Evolutionary conservation across 192 early-diverging fungal genomes (phyloP).

Genomic region (Entomortierella parvispora): DNA sequence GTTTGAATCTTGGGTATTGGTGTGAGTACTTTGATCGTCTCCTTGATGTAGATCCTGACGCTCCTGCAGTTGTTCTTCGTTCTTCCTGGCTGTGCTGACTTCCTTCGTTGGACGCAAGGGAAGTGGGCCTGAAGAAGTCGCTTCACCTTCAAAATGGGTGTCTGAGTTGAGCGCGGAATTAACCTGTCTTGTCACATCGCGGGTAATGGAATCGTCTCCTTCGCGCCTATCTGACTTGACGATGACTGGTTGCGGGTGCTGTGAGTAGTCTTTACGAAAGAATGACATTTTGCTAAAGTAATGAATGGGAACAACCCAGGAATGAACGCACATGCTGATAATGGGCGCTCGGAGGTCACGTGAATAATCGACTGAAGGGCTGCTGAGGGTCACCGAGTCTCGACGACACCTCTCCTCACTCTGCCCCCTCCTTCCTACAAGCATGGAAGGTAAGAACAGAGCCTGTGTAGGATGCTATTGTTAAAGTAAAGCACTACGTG

Average conservation of each 20-base stretch:
- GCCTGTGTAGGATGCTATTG: no score
- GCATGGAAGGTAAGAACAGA: no score
- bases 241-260: constrained; percentile 43
- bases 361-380: no score
- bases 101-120: not conserved
- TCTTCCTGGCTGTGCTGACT: not conserved
- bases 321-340: no score
- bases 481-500: no score
- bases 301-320: no score
- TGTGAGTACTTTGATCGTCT: not conserved
- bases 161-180: constrained; percentile 1
- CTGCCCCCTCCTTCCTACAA: no score
- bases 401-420: no score
- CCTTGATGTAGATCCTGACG: not conserved
- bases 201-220: constrained; percentile 11
- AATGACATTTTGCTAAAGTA: constrained; percentile 44
- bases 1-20: not conserved
- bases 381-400: no score
- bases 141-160: not conserved
- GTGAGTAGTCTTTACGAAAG: constrained; percentile 30
- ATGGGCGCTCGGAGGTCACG: no score
- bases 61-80: no score
- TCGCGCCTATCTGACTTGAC: constrained; percentile 24
- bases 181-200: constrained; percentile 27
- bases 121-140: not conserved